Percentiles rank a stretch among this genome's conserved stretches.
Conservation (phyloP, 2,329 filamentous ascomycete genomes). For the Nemania serpens region DNA sequence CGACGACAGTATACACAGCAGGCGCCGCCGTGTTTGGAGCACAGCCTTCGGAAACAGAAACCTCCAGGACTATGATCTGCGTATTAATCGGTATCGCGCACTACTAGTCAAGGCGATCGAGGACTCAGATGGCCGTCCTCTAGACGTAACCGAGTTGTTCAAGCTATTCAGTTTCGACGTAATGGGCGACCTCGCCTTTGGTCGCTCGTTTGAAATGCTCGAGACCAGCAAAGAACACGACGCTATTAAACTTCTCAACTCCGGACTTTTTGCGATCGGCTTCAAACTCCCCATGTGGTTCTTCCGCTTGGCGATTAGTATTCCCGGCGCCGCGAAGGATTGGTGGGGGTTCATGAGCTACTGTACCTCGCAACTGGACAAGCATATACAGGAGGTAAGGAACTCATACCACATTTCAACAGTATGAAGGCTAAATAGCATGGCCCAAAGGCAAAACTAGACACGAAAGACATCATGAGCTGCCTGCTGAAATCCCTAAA, state of each 20-base stretch:
- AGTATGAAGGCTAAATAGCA: neutral
- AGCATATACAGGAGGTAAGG: slow-evolving; percentile 15
- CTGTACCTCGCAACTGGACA: slow-evolving; percentile 4
- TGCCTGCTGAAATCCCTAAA: slow-evolving; percentile 1
- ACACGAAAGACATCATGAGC: slow-evolving; percentile 14
- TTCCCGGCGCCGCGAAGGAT: slow-evolving; percentile 6
- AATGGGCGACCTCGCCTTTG: slow-evolving; percentile 41
- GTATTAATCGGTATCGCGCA: slow-evolving; percentile 15
- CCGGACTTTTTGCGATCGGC: neutral
- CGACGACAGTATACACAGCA: slow-evolving; percentile 14
- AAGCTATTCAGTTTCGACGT: slow-evolving; percentile 35
- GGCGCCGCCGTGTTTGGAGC: slow-evolving; percentile 27
- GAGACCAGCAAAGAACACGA: slow-evolving; percentile 16
- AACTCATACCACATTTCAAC: neutral
- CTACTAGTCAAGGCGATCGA: slow-evolving; percentile 16
- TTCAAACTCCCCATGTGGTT: slow-evolving; percentile 26
- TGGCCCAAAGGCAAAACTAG: neutral
- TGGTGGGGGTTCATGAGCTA: slow-evolving; percentile 21
- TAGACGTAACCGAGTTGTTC: slow-evolving; percentile 31
- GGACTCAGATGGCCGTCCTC: neutral
- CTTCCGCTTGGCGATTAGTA: slow-evolving; percentile 17
- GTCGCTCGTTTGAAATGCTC: slow-evolving; percentile 38
- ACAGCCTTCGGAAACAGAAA: slow-evolving; percentile 23
- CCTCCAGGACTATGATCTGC: slow-evolving; percentile 22
- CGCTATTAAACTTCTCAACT: slow-evolving; percentile 18